Base-by-base conservation (phyloP, 805 yeast species). In the Wickerhamiella siamensis region DNA sequence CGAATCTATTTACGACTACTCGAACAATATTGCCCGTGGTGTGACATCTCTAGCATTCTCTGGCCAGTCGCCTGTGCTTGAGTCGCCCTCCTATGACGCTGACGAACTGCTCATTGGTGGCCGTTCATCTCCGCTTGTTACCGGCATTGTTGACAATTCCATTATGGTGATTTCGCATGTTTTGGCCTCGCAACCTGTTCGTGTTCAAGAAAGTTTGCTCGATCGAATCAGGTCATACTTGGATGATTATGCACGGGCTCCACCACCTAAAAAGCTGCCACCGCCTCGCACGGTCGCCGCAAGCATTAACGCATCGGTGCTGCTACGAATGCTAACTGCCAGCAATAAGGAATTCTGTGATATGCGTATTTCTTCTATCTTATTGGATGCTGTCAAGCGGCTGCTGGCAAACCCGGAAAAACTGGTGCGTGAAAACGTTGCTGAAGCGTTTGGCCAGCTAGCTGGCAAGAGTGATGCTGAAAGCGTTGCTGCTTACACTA, bases 121-220 rank as follows among this genome's bases (percentile, higher is more conserved):
- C 3, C 6, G 6, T n/a, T 18, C 33, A 3, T 8, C 32, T 16
- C 40, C 40, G 17, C 37, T 22, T 21, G 33, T 17, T 14, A 32
- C 39, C 18, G 14, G 74, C 39, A 60, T 82, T 2, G 70, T 84
- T n/a, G 95, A 88, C 59, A 56, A 71, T 2, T 78, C 95, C 0
- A 75, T 88, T 53, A 84, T 79, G 45, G 66, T 87, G 1, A 83
- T 86, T 54, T 74, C 82, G 4, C 54, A 70, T 6, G 67, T 80
- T 1, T 79, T 88, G 48, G 83, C 93, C 0, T 65, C 68, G 44
- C 70, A 88, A 49, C 74, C 87, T 5, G 61, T 74, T 4, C 82
- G 83, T 47, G 80, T 91, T 41, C 96, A 88, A 53, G 77, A 79
- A 44, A 84, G 96, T 1, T 67, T 91, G n/a, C 59, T 91, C 17